phyloP scores from a whole-genome alignment of 768 basidiomycete genomes.

The Lenzites betulinus region DNA sequence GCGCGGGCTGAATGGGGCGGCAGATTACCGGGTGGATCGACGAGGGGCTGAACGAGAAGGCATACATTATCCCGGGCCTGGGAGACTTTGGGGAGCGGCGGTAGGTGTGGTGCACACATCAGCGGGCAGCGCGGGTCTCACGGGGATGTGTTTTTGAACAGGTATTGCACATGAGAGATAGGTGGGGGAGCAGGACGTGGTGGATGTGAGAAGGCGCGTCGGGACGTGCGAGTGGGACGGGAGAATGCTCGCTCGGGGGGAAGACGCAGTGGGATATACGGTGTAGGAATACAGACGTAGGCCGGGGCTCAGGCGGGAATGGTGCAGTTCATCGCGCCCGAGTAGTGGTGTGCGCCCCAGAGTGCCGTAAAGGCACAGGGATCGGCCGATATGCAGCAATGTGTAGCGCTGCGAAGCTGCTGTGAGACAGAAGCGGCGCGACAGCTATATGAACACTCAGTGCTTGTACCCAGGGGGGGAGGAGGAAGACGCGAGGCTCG shows the following conservation, averaged over 20 bases:
- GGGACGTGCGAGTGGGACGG: neutral
- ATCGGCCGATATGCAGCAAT: neutral
- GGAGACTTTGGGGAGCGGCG: slow-evolving; percentile 96
- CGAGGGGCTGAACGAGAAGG: slow-evolving; percentile 85
- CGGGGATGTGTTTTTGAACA: neutral
- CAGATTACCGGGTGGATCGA: slow-evolving; percentile 97
- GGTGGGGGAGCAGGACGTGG: neutral
- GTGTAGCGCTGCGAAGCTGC: neutral
- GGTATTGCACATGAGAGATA: slow-evolving; percentile 21
- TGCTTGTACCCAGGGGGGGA: too few relatives aligned
- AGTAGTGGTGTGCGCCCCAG: too few relatives aligned
- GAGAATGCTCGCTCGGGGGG: neutral
- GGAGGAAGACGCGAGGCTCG: too few relatives aligned
- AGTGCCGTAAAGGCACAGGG: too few relatives aligned
- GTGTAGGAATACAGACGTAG: neutral
- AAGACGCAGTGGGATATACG: neutral
- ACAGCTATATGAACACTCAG: too few relatives aligned
- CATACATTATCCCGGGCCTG: slow-evolving; percentile 91
- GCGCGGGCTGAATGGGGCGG: slow-evolving; percentile 6
- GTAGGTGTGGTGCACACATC: slow-evolving; percentile 37
- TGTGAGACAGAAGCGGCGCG: too few relatives aligned
- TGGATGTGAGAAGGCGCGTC: neutral
- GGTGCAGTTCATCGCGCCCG: too few relatives aligned
- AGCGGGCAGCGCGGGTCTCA: neutral
- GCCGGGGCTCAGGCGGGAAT: neutral